A percentile compares a stretch with the other conserved stretches of the same genome.
Conservation (phyloP, 352 stramenopile species). For the Phytophthora colocasiae region DNA sequence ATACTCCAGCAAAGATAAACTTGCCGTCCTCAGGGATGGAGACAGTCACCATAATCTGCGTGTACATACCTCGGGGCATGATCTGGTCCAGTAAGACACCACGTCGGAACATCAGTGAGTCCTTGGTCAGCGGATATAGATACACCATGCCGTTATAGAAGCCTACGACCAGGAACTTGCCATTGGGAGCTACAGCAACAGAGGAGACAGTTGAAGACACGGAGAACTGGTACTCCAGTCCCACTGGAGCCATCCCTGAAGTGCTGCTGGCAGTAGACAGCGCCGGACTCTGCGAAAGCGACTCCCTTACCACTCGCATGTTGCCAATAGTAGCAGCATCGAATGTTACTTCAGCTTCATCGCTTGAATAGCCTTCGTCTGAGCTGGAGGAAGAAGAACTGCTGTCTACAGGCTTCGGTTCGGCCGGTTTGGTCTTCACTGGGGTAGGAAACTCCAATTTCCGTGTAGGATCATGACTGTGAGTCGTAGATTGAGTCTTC, state of each 20-base stretch:
- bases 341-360: constrained; percentile 71
- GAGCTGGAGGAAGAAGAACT: constrained; percentile 35
- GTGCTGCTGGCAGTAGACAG: constrained; percentile 52
- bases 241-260: constrained; percentile 39
- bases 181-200: constrained; percentile 72
- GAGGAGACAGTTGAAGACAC: constrained; percentile 79
- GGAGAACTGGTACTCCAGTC: constrained; percentile 69
- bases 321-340: constrained; percentile 72
- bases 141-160: constrained; percentile 80
- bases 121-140: constrained; percentile 67
- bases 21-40: constrained; percentile 77
- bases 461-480: constrained; percentile 36
- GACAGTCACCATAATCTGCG: constrained; percentile 82
- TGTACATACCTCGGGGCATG: constrained; percentile 82
- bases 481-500: constrained; percentile 6
- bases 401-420: constrained; percentile 17
- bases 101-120: constrained; percentile 69
- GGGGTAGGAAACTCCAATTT: constrained; percentile 63
- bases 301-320: constrained; percentile 61
- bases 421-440: constrained; percentile 27
- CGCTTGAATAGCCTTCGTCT: constrained; percentile 47
- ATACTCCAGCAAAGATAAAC: constrained; percentile 89
- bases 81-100: constrained; percentile 87
- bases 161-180: constrained; percentile 78
- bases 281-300: constrained; percentile 47